Conservation (phyloP, 2,329 filamentous ascomycete species). For the Botrytis squamosa region DNA sequence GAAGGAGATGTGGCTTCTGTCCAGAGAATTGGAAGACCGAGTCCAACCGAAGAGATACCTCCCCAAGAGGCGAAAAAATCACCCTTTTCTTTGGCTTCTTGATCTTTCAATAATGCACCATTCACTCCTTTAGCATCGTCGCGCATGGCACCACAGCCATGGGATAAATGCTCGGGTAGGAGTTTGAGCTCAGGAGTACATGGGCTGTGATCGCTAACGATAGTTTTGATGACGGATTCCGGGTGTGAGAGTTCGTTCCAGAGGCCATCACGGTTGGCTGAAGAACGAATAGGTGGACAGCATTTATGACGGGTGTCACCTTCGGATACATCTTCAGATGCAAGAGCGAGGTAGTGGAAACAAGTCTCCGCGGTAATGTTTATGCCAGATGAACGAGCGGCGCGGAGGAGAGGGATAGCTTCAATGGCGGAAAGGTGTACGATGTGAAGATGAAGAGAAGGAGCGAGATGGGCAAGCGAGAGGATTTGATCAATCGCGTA, state of each 20-base stretch:
- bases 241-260: constrained; percentile 75
- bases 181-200: constrained; percentile 95
- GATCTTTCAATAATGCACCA: constrained; percentile 35
- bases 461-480: constrained; percentile 74
- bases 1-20: constrained; percentile 48
- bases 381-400: constrained; percentile 59
- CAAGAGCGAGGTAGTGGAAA: constrained; percentile 70
- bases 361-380: constrained; percentile 76
- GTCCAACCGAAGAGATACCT: constrained; percentile 88
- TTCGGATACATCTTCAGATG: constrained; percentile 63
- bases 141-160: constrained; percentile 37
- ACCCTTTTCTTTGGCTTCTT: constrained; percentile 52
- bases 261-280: constrained; percentile 59
- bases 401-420: constrained; percentile 63
- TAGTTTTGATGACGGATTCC: constrained; percentile 82
- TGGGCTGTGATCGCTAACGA: constrained; percentile 94
- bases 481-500: constrained; percentile 87
- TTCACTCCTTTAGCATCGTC: constrained; percentile 31
- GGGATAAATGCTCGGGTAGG: constrained; percentile 63
- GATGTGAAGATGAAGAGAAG: constrained; percentile 83
- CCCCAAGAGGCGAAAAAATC: constrained; percentile 98
- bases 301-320: constrained; percentile 74
- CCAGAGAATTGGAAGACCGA: constrained; percentile 84
- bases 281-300: constrained; percentile 67
- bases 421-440: constrained; percentile 70